Base-by-base conservation (phyloP, 2,329 filamentous ascomycete genomes). In the Nannizzia gypsea region DNA sequence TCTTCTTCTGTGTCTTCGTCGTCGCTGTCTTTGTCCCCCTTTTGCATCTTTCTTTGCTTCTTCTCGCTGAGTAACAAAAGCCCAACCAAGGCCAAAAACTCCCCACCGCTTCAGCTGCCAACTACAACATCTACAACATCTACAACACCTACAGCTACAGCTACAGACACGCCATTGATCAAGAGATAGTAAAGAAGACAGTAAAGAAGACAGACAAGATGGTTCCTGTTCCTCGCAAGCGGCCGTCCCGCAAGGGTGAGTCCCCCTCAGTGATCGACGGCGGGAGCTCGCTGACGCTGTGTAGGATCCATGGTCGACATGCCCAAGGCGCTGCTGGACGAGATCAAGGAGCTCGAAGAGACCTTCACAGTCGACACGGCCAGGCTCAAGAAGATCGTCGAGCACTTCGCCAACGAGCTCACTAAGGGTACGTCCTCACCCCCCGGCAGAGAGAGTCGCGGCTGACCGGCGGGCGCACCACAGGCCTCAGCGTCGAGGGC, bases 241-340 rank as follows among this genome's bases (percentile, higher is more conserved):
- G 80, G 64, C 84, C 83, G 46, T 85, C 83, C 75, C 83, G 85
- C 69, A 89, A 88, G 82, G 88, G 88, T 88, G 82, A 73, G 83
- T 81, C 67, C 61, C 42, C 22, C 81, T 68, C 61, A 48, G 38
- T 24, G 40, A 15, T 31, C 20, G 44, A 56, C 11, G 13, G 9
- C 31, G 22, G 4, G 17, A n/a, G 54, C 17, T 26, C n/a, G 26
- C 24, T 34, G 50, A 54, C 31, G 9, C 22, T 13, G 48, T 64
- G 38, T 63, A 95, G 90, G 90, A 72, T 95, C 91, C 64, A 89
- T 93, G 83, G 85, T 86, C 73, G 90, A 96, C 78, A 82, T 96
- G 74, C 91, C 92, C 64, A 88, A 90, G 77, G 85, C 90, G 74
- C 82, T 96, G 65, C 78, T 89, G 72, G 73, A 81, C 59, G 87